A percentile compares a stretch with the other conserved stretches of the same genome.
These are phyloP conservation scores for Camellia lanceoleosa DNA, from an alignment of 148 eudicot species.

Conservation along the genomic window DNA sequence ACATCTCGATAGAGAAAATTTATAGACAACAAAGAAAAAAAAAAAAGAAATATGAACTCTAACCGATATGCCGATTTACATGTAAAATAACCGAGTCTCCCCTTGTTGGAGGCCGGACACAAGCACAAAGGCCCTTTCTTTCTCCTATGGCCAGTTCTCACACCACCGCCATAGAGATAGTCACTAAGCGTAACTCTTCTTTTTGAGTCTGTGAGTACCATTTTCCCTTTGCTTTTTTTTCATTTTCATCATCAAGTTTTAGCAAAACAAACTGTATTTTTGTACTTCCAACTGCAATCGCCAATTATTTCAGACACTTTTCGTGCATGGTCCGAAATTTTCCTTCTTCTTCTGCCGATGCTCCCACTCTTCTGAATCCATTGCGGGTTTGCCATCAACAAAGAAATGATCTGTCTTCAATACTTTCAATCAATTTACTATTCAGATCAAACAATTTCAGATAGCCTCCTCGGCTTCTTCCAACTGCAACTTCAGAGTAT, in stretches of 20 bases:
- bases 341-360: slow-evolving; percentile 44
- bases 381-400: slow-evolving; percentile 33
- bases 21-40: not conserved
- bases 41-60: not conserved
- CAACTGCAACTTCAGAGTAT: slow-evolving; percentile 60
- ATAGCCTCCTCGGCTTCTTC: slow-evolving; percentile 71
- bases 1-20: slow-evolving; percentile 10
- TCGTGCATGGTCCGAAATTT: slow-evolving; percentile 64
- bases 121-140: slow-evolving; percentile 67
- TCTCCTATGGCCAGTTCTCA: slow-evolving; percentile 49
- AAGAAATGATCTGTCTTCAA: slow-evolving; percentile 49
- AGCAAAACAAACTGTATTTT: slow-evolving; percentile 66
- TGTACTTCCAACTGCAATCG: slow-evolving; percentile 85
- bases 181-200: slow-evolving; percentile 59
- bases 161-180: slow-evolving; percentile 64
- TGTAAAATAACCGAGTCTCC: slow-evolving; percentile 29
- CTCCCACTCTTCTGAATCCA: slow-evolving; percentile 48
- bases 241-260: slow-evolving; percentile 49
- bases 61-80: not conserved
- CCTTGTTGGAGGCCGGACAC: slow-evolving; percentile 64
- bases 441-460: slow-evolving; percentile 61
- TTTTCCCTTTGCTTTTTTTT: slow-evolving; percentile 38
- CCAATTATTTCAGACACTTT: slow-evolving; percentile 76
- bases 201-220: slow-evolving; percentile 43
- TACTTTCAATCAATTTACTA: slow-evolving; percentile 58